Base-by-base conservation (phyloP, 2,329 filamentous ascomycete genomes). In the Madurella fahalii region DNA sequence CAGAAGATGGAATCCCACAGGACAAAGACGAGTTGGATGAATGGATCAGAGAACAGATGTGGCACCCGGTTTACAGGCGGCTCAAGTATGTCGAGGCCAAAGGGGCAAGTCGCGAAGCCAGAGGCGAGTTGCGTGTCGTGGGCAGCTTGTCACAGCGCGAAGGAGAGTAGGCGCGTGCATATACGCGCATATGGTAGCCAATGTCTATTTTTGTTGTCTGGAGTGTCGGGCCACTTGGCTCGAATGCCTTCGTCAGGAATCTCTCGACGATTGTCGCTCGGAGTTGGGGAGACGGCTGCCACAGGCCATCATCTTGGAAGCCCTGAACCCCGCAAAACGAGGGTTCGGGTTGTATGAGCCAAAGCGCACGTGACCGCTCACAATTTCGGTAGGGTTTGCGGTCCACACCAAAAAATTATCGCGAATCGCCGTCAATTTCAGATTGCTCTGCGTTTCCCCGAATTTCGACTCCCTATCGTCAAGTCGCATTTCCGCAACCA, bases 31-130 rank as follows among this genome's bases (percentile, higher is more conserved):
- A 83, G 2, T 63, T 90, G 34, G 83, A 88, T 52, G 79, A 80
- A 54, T 93, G 88, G 88, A 84, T 92, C 56, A 69, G 77, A 25
- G 85, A 85, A 71, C 88, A 91, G 74, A 92, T 92, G 88, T 92
- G 88, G 89, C 75, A 86, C 58, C 78, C 88, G 0, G 77, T 76
- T 47, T 93, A 92, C 67, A 71, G 87, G 25, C 80, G 82, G 1
- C 67, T 90, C 61, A 79, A 77, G 66, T 74, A 77, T 37, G 83
- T 90, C 5, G 71, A 74, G 17, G 70, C 74, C 30, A 69, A 73
- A 5, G 68, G 67, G 0, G 84, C 84, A 1, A 79, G 75, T 46
- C 73, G 81, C n/a, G 71, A 76, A 59, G 85, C 85, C 0, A 84
- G 71, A 68, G 83, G 82, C 0, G 78, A 85, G 69, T 67, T 82